Base-by-base conservation (phyloP, 164 flowering plant species). In the Liriodendron chinense region DNA sequence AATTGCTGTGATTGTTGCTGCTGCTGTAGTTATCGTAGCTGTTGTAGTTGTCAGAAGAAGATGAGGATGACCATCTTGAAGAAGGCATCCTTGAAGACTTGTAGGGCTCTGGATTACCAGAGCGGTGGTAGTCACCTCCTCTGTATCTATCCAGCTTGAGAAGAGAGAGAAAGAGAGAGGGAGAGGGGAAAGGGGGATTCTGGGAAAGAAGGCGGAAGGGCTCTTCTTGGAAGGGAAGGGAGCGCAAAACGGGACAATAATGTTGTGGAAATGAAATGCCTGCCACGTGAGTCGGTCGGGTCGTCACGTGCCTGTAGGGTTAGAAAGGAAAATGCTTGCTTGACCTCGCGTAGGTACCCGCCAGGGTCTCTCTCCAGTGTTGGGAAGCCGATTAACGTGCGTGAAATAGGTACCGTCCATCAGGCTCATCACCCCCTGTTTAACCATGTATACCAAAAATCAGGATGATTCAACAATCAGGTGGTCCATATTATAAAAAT, bases 51-150 rank as follows among this genome's bases (percentile, higher is more conserved):
- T 53, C 59, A 10, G 69, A 66, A 16, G 69, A 66, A 28, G 74
- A 72, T 23, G 74, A 72, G 13, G 74, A 72, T 24, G 74, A 72
- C 53, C 74, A 63, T 10, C 63, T 5, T 12, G 73, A 22, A 48
- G 47, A 66, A 18, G 69, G 69, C 47, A 25, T 62, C 47, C 74
- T 57, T 7, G 59, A 53, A 67, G 28, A 43, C 25, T 34, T 26
- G 74, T 59, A 26, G 22, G n/a, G 21, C 22, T 57, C 63, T 24
- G 43, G 65, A 53, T 57, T 47, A 61, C 67, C 66, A 63, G 74
- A 72, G 74, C 74, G 74, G 7, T 64, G 24, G 16, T 64, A 34
- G 6, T 16, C 69, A 12, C 59, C 74, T 72, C 74, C 74, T 34
- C 74, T 62, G 68, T 72, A 65, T 21, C 68, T 72, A 20, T 72